These are phyloP conservation scores for Metschnikowia lachancei DNA, from an alignment of 805 yeast genomes.

Conservation along the genomic window DNA sequence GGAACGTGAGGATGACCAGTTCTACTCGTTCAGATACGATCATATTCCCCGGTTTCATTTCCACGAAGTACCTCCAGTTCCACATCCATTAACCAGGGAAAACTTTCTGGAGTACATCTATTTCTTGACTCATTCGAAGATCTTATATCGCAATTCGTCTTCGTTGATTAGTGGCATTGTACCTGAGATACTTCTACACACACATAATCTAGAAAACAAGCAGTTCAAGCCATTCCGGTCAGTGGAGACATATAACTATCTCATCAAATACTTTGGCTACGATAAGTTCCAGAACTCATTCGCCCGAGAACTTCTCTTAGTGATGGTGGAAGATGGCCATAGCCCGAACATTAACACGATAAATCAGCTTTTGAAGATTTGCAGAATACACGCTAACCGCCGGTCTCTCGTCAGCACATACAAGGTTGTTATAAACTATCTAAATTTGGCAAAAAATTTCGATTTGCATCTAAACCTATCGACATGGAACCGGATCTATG, in stretches of 20 bases:
- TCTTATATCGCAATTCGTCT: slow-evolving; percentile 33
- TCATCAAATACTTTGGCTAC: slow-evolving; percentile 41
- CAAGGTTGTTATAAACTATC: slow-evolving; percentile 30
- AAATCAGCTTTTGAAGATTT: slow-evolving; percentile 33
- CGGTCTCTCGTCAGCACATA: slow-evolving; percentile 35
- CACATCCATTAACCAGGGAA: slow-evolving; percentile 26
- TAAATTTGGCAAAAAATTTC: slow-evolving; percentile 26
- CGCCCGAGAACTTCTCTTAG: slow-evolving; percentile 38
- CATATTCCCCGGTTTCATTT: slow-evolving; percentile 24
- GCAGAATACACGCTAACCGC: slow-evolving; percentile 32
- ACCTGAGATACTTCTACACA: slow-evolving; percentile 36
- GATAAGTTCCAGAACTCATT: slow-evolving; percentile 40
- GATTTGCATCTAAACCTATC: slow-evolving; percentile 30
- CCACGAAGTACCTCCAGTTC: slow-evolving; percentile 35
- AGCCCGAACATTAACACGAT: slow-evolving; percentile 41
- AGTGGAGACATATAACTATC: slow-evolving; percentile 37
- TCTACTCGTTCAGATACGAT: slow-evolving; percentile 8
- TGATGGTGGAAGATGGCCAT: slow-evolving; percentile 42
- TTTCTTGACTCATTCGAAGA: slow-evolving; percentile 33
- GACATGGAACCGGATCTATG: slow-evolving; percentile 39
- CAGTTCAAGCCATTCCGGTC: slow-evolving; percentile 31
- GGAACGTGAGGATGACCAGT: slow-evolving; percentile 23
- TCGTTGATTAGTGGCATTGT: slow-evolving; percentile 36
- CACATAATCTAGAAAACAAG: slow-evolving; percentile 35
- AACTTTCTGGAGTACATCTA: slow-evolving; percentile 36